Percentiles rank a stretch among this genome's conserved stretches.
Evolutionary conservation across 257 asterid genomes (phyloP).

Genomic region (Ballota nigra): DNA sequence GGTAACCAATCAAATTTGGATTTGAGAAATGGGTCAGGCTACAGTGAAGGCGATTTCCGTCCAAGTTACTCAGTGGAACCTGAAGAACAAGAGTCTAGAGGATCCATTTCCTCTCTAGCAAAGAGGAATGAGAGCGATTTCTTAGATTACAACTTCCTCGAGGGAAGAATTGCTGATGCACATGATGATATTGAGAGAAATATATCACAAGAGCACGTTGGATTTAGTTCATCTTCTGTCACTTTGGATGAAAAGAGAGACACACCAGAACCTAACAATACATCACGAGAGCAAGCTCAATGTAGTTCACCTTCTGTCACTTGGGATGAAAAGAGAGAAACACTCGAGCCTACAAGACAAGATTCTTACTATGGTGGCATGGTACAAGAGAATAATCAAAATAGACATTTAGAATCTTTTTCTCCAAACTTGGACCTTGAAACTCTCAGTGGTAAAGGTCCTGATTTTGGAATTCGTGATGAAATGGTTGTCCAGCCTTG

Average conservation of each 20-base stretch:
- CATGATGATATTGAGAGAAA: constrained; percentile 38
- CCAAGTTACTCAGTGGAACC: constrained; percentile 54
- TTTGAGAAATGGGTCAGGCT: constrained; percentile 50
- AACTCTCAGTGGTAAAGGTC: constrained; percentile 25
- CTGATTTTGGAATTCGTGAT: constrained; percentile 29
- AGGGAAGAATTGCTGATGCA: constrained; percentile 40
- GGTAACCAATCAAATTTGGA: constrained; percentile 48
- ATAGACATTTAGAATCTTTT: constrained; percentile 33
- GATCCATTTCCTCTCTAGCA: constrained; percentile 47
- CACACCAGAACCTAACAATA: not conserved
- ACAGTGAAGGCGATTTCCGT: constrained; percentile 44
- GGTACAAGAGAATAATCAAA: constrained; percentile 28
- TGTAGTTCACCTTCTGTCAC: constrained; percentile 51
- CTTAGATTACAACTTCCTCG: constrained; percentile 45
- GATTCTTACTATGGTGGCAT: constrained; percentile 35
- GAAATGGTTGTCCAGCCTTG: constrained; percentile 29
- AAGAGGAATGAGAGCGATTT: constrained; percentile 45
- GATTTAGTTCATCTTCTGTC: constrained; percentile 48
- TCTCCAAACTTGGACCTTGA: constrained; percentile 37
- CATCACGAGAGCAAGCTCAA: constrained; percentile 45
- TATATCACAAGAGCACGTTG: constrained; percentile 38
- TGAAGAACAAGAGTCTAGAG: constrained; percentile 56
- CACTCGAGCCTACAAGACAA: constrained; percentile 32
- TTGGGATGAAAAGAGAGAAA: constrained; percentile 54
- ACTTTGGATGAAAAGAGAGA: constrained; percentile 58